phyloP scores from a whole-genome alignment of 2,329 filamentous ascomycete species.

The Ophiosphaerella korrae region DNA sequence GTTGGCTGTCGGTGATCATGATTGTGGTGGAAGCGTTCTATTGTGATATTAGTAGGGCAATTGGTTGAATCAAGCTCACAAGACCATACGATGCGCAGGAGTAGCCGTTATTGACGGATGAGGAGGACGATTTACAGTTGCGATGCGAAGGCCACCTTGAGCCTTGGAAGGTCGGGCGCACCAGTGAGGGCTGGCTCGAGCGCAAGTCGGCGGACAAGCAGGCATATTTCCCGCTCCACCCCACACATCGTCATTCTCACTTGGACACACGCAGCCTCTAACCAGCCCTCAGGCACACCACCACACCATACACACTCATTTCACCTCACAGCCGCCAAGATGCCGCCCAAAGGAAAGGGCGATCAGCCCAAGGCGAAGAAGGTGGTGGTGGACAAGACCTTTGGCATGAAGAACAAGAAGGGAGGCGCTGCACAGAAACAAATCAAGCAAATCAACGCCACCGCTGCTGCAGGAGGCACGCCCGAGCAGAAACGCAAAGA shows the following conservation, averaged over 20 bases:
- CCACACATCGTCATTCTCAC: slow-evolving; percentile 46
- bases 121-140: background rate
- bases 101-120: background rate
- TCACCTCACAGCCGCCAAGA: slow-evolving; percentile 50
- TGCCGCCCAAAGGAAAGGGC: slow-evolving; percentile 70
- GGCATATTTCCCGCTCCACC: slow-evolving; percentile 20
- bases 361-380: slow-evolving; percentile 60
- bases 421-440: slow-evolving; percentile 86
- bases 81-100: slow-evolving; percentile 2
- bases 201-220: slow-evolving; percentile 25
- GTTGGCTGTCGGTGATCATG: slow-evolving; percentile 93
- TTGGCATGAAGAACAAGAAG: slow-evolving; percentile 99
- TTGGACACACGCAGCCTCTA: slow-evolving; percentile 32
- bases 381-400: slow-evolving; percentile 89
- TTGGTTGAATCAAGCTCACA: background rate
- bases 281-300: slow-evolving; percentile 11
- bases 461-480: slow-evolving; percentile 67
- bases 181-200: slow-evolving; percentile 16
- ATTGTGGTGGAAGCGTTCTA: slow-evolving; percentile 49
- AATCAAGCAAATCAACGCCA: slow-evolving; percentile 78
- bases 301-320: slow-evolving; percentile 18
- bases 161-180: slow-evolving; percentile 23
- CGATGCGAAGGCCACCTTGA: slow-evolving; percentile 32
- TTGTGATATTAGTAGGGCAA: slow-evolving; percentile 17
- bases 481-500: slow-evolving; percentile 85